Evolutionary conservation across 1,139 yeast genomes (phyloP).

Genomic region (Diutina mesorugosa): DNA sequence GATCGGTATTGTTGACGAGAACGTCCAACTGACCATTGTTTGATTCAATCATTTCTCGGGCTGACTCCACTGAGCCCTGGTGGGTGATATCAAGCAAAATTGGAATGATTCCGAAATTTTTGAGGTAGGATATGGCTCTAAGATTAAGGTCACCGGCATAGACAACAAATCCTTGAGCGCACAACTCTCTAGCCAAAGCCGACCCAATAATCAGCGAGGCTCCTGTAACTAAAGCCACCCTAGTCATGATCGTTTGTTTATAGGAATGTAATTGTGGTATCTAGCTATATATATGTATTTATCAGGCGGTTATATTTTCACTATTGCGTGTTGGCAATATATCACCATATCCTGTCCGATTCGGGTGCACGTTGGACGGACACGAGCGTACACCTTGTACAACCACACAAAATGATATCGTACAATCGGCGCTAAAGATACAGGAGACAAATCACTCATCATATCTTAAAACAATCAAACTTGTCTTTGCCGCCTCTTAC

Average conservation of each 20-base stretch:
- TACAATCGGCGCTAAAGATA: neutral
- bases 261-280: neutral
- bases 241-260: neutral
- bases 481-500: neutral
- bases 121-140: neutral
- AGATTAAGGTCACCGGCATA: neutral
- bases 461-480: neutral
- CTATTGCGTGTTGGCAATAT: neutral
- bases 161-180: neutral
- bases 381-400: neutral
- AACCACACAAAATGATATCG: neutral
- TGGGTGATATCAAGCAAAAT: neutral
- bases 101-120: neutral
- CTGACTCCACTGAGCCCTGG: neutral
- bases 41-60: neutral
- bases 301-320: neutral
- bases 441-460: neutral
- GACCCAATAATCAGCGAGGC: neutral
- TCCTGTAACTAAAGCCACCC: neutral
- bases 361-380: neutral
- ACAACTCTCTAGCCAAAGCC: neutral
- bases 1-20: neutral
- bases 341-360: neutral
- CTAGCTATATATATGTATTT: neutral
- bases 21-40: neutral